Evolutionary conservation across 495 filamentous ascomycete species (phyloP), one percentile per base, ranked within the genome.

Genomic region (Neurospora sp.): DNA sequence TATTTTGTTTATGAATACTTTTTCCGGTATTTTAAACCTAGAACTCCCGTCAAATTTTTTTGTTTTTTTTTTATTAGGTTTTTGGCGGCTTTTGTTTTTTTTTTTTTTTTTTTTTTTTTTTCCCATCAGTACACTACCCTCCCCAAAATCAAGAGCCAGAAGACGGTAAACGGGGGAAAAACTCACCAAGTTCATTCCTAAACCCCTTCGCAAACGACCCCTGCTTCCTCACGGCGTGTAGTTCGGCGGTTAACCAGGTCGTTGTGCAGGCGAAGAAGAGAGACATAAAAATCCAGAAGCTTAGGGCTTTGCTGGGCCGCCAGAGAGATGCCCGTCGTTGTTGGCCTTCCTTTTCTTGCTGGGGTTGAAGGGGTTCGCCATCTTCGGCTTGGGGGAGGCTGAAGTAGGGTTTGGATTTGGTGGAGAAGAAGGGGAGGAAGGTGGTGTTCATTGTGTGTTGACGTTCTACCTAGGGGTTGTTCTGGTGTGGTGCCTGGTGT

Each of bases 231-330:
- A 71, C 42, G 12, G 70, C 27, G 16, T 71, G 70, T 4, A 71
- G 11, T 7, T 71, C 70, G 8, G 41, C n/a, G 1, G 70, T 71
- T n/a, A 71, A 12, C 70, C 70, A 71, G 8, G 70, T 61, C n/a
- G 70, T 71, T 16, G 70, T 38, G 40, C 37, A 41, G 40, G 70
- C 70, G 40, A 71, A 71, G 40, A 71, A 71, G 70, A 71, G 70
- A 9, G 70, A 59, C 27, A 59, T 71, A 12, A 71, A 61, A 3
- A 61, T 44, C 41, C 70, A 71, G 41, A 71, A 66, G 0, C n/a
- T 71, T 38, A 44, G 22, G n/a, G 22, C 35, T 35, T 18, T 59
- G 3, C 40, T 9, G 2, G 70, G 70, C 8, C 6, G 59, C 8
- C 6, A 71, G 31, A n/a, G 18, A 42, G 31, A 61, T 7, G 10